Conservation (phyloP, 148 eudicot genomes). For the Silene uniflora region DNA sequence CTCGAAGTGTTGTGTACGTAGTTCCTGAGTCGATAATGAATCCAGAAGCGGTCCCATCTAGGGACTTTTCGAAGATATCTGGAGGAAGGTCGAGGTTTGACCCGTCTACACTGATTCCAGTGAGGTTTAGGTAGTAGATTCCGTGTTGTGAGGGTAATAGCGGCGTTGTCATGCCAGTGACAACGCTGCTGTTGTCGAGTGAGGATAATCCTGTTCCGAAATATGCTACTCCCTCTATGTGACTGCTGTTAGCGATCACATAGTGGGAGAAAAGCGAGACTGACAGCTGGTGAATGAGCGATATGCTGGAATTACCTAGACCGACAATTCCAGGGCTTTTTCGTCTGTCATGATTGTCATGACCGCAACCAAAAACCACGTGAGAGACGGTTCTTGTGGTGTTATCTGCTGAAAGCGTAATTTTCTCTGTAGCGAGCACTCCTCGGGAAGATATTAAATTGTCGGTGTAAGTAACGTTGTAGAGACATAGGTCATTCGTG, state of each 20-base stretch:
- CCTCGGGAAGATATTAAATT: constrained; percentile 16
- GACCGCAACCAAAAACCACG: constrained; percentile 29
- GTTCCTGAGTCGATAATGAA: constrained; percentile 30
- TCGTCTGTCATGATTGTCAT: constrained; percentile 21
- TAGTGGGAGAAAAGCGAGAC: constrained; percentile 30
- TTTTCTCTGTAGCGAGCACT: constrained; percentile 20
- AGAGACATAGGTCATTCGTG: constrained; percentile 19
- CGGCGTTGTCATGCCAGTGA: constrained; percentile 28
- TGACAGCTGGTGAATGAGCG: constrained; percentile 22
- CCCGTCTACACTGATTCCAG: constrained; percentile 27
- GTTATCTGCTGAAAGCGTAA: constrained; percentile 20
- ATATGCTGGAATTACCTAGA: constrained; percentile 18
- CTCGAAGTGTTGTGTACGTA: constrained; percentile 22
- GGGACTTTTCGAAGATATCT: constrained; percentile 22
- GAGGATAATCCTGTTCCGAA: constrained; percentile 21
- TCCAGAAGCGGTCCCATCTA: background rate
- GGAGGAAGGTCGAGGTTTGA: constrained; percentile 19
- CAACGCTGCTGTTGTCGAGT: background rate
- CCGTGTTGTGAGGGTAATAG: constrained; percentile 17
- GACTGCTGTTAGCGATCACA: constrained; percentile 22
- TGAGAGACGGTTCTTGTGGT: constrained; percentile 14
- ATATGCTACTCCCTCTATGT: constrained; percentile 24
- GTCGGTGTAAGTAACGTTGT: constrained; percentile 18
- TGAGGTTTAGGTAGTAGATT: constrained; percentile 23
- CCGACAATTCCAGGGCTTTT: constrained; percentile 28